Evolutionary conservation across 2,329 filamentous ascomycete species (phyloP).

Genomic region (Decorospora gaudefroyi): DNA sequence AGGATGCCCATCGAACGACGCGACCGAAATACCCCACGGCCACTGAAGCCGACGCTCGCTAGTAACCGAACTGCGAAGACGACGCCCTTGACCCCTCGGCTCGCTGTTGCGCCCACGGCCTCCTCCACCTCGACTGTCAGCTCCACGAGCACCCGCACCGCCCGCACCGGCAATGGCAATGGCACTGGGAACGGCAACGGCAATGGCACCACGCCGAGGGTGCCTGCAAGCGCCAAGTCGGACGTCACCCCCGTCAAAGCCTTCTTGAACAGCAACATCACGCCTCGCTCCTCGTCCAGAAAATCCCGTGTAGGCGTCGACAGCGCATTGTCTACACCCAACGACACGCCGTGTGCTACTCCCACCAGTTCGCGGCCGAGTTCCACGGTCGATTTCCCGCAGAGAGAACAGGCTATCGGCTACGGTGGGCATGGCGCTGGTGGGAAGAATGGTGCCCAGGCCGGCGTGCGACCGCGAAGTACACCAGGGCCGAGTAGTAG

Average conservation of each 20-base stretch:
- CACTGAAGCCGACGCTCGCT: slow-evolving; percentile 71
- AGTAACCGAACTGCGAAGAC: slow-evolving; percentile 60
- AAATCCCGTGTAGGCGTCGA: slow-evolving; percentile 67
- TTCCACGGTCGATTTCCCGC: slow-evolving; percentile 38
- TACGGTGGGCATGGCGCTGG: slow-evolving; percentile 30
- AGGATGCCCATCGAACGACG: slow-evolving; percentile 48
- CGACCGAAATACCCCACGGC: slow-evolving; percentile 59
- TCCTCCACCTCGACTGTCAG: slow-evolving; percentile 30
- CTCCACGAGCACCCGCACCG: slow-evolving; percentile 37
- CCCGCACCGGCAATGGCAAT: slow-evolving; percentile 37
- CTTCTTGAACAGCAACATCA: slow-evolving; percentile 70
- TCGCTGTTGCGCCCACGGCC: slow-evolving; percentile 51
- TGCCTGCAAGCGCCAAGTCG: slow-evolving; percentile 38
- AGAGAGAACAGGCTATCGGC: slow-evolving; percentile 36
- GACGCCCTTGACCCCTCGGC: slow-evolving; percentile 63
- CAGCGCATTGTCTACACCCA: slow-evolving; percentile 69
- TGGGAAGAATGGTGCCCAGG: slow-evolving; percentile 25
- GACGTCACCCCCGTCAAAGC: slow-evolving; percentile 60
- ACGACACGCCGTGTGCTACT: slow-evolving; percentile 59
- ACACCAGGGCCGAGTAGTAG: slow-evolving; percentile 37
- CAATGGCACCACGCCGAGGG: slow-evolving; percentile 36
- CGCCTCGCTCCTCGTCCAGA: slow-evolving; percentile 75
- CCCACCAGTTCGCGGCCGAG: slow-evolving; percentile 43
- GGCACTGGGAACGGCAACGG: slow-evolving; percentile 33
- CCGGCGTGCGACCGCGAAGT: slow-evolving; percentile 45